Conservation (phyloP, 1,284 basidiomycete genomes). For the Moniliella sp. region DNA sequence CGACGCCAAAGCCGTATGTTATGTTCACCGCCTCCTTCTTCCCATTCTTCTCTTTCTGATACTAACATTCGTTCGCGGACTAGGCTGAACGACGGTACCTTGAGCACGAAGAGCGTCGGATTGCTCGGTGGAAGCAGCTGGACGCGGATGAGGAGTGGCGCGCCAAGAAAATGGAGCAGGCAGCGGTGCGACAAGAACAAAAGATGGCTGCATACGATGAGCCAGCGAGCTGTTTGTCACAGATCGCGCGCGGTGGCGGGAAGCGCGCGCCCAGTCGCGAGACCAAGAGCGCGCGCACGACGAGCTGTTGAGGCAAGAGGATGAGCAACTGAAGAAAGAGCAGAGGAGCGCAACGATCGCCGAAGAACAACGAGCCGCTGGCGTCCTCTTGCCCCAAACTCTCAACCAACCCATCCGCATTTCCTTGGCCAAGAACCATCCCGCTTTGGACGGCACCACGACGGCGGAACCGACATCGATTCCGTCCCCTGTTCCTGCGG, state of each 20-base stretch:
- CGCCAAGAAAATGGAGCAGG: slow-evolving; percentile 1
- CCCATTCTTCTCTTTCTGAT: neutral
- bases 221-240: neutral
- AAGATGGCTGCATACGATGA: slow-evolving; percentile 5
- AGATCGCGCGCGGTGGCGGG: slow-evolving; percentile 6
- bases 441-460: slow-evolving; percentile 1
- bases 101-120: slow-evolving; percentile 9
- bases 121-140: slow-evolving; percentile 9
- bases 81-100: slow-evolving; percentile 6
- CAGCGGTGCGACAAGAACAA: slow-evolving; percentile 15
- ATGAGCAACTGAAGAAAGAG: slow-evolving; percentile 19
- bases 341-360: slow-evolving; percentile 20
- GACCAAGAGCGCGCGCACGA: slow-evolving; percentile 8
- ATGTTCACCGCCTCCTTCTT: neutral
- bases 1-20: neutral
- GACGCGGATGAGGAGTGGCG: slow-evolving; percentile 1
- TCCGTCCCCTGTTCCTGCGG: neutral
- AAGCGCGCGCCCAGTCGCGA: slow-evolving; percentile 11
- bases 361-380: slow-evolving; percentile 15
- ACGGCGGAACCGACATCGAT: neutral
- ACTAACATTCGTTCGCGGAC: neutral
- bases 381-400: slow-evolving; percentile 10
- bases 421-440: neutral
- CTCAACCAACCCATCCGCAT: neutral
- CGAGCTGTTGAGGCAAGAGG: slow-evolving; percentile 11